Base-by-base conservation (phyloP, 2,329 filamentous ascomycete species). In the Sordariomycetes sp. region DNA sequence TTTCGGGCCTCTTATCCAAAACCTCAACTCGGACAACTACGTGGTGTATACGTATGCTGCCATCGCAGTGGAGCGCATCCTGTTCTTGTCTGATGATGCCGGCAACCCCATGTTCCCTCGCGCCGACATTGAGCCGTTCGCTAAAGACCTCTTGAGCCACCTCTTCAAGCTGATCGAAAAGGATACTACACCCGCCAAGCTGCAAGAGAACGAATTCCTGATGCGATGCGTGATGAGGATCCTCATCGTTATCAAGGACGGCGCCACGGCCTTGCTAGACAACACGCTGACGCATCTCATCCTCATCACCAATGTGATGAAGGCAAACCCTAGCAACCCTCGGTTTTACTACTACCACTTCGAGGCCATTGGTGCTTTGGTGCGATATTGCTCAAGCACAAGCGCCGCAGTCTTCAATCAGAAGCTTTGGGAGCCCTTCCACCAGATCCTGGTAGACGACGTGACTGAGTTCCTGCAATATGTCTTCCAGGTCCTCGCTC, bases 211-310 rank as follows among this genome's bases (percentile, higher is more conserved):
- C 53, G 92, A 98, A 54, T 98, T 96, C 57, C 59, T 98, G 51
- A 96, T 98, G 88, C 85, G 87, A 48, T 98, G 92, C 50, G 86
- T 95, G 37, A 98, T 98, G 92, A 78, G 92, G 47, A 90, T 98
- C 10, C 68, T 98, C 40, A 87, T 98, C 44, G 88, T 96, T 42
- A 83, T 96, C 57, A 85, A 82, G 53, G 88, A 94, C 31, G 83
- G 79, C 19, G 76, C 90, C 11, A 61, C 79, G 3, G 71, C 79
- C 2, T 78, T 92, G 32, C 70, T 82, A 6, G 86, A 94, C 46
- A 74, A 72, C 44, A 76, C 94, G n/a, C 64, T 96, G 34, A 73
- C 76, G 34, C 87, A 93, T 55, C 73, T 98, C 39, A 78, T 94
- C 50, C 81, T 74, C 40, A 95, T 98, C 48, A 94, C 88, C 32